A percentile compares a stretch with the other conserved stretches of the same genome.
These are phyloP conservation scores for Hsuehochloa calcarea DNA, from an alignment of 176 grass and related monocot species.

Conservation along the genomic window DNA sequence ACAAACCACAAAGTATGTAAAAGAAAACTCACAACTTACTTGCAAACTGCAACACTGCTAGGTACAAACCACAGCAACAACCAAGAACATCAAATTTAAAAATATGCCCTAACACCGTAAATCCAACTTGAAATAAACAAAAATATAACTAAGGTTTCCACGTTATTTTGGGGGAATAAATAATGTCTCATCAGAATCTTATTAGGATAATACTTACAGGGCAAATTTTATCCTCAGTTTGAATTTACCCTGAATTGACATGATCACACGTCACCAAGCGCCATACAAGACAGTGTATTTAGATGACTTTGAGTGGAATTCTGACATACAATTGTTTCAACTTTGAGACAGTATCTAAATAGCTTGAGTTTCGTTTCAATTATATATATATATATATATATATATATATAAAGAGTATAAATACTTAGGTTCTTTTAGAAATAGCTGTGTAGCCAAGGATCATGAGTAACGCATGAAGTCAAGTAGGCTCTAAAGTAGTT, in stretches of 20 bases:
- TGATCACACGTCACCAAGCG: not conserved
- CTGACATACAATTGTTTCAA: too few relatives aligned
- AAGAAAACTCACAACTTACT: not conserved
- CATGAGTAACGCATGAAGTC: too few relatives aligned
- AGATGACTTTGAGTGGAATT: too few relatives aligned
- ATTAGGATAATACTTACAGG: not conserved
- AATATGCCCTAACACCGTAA: not conserved
- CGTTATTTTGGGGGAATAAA: not conserved
- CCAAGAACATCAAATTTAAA: not conserved
- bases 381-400: too few relatives aligned
- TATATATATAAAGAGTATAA: too few relatives aligned
- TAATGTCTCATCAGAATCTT: not conserved
- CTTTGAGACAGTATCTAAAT: too few relatives aligned
- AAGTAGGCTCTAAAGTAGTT: too few relatives aligned
- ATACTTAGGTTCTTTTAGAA: too few relatives aligned
- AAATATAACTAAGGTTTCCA: not conserved
- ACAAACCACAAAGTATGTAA: not conserved
- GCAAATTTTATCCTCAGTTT: not conserved
- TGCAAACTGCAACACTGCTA: not conserved
- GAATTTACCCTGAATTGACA: not conserved
- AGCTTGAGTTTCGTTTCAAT: too few relatives aligned
- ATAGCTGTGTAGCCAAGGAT: too few relatives aligned
- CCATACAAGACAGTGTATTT: too few relatives aligned
- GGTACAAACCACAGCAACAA: not conserved
- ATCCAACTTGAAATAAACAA: not conserved